Conservation (phyloP, 495 filamentous ascomycete genomes). For the Penicillium verhagenii region DNA sequence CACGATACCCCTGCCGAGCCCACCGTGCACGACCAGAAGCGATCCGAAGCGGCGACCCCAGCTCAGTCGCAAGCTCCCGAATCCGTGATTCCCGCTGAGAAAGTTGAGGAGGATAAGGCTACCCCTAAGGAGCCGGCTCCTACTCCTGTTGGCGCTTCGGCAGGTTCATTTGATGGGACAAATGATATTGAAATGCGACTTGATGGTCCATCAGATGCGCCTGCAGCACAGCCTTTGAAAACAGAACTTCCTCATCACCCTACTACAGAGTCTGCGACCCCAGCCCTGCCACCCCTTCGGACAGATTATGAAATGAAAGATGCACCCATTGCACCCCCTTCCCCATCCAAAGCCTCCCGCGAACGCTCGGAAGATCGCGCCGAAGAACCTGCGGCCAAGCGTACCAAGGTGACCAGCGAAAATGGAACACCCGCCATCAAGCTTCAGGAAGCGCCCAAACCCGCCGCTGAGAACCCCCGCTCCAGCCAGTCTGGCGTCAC, state of each 20-base stretch:
- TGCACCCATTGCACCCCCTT: conserved; percentile 36
- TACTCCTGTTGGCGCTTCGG: not conserved
- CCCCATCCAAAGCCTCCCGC: conserved; percentile 59
- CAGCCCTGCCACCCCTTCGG: conserved; percentile 16
- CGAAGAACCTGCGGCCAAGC: conserved; percentile 77
- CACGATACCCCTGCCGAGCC: conserved; percentile 4
- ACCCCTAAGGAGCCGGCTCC: not conserved
- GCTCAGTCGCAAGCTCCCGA: not conserved
- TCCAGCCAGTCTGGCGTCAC: conserved; percentile 41
- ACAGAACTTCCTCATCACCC: conserved; percentile 41
- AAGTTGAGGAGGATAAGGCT: not conserved
- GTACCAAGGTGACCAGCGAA: conserved; percentile 62
- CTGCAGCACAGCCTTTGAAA: conserved; percentile 15
- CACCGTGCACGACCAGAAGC: conserved; percentile 9
- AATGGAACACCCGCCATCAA: conserved; percentile 30
- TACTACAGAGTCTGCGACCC: conserved; percentile 10
- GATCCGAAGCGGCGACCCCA: not conserved
- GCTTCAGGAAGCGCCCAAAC: conserved; percentile 30
- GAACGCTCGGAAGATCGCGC: conserved; percentile 68
- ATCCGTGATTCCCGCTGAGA: not conserved
- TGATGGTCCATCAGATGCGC: conserved; percentile 12
- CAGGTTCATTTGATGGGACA: conserved; percentile 6
- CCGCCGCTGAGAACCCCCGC: conserved; percentile 23
- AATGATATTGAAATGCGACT: conserved; percentile 22
- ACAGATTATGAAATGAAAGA: conserved; percentile 44